Evolutionary conservation across 768 basidiomycete genomes (phyloP), one percentile per base, ranked within the genome.

Genomic region (Mycena maculata): DNA sequence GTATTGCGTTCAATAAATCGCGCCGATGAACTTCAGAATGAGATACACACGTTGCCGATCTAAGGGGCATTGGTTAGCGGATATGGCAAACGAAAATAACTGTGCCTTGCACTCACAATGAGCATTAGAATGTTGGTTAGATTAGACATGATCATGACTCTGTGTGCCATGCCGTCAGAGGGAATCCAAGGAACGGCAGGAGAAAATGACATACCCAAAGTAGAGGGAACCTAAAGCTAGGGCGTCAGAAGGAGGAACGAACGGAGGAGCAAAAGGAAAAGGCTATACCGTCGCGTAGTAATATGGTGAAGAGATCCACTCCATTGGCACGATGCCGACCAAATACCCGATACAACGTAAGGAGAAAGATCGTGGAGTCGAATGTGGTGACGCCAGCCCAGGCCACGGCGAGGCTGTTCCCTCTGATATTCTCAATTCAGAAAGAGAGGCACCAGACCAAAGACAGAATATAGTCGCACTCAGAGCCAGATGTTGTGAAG

Each of bases 41-140:
- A 64, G n/a, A 42, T 16, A 48, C 55, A 18, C 65, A 69, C 68
- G 4, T 4, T 27, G 25, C 58, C 68, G 28, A 65, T 30, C 68
- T 69, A n/a, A 39, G 39, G 6, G 10, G 25, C 1, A 22, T 31
- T 25, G 11, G 38, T 27, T 1, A 63, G 30, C 53, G 23, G 45
- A 39, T 47, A 6, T 36, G 33, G 33, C 33, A n/a, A n/a, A n/a
- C n/a, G n/a, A n/a, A n/a, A n/a, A 7, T 18, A 36, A 23, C 28
- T 23, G 30, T n/a, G n/a, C n/a, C n/a, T n/a, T n/a, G n/a, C n/a
- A 41, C 67, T 55, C 22, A 69, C 68, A 25, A 66, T 18, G 44
- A 70, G 62, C 25, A 64, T 70, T 18, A 63, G 16, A 27, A 70
- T 70, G 50, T 70, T 70, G 28, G 55, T 42, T 4, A 70, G 11